Conservation (phyloP, 352 stramenopile genomes). For the Phytophthora cactorum region DNA sequence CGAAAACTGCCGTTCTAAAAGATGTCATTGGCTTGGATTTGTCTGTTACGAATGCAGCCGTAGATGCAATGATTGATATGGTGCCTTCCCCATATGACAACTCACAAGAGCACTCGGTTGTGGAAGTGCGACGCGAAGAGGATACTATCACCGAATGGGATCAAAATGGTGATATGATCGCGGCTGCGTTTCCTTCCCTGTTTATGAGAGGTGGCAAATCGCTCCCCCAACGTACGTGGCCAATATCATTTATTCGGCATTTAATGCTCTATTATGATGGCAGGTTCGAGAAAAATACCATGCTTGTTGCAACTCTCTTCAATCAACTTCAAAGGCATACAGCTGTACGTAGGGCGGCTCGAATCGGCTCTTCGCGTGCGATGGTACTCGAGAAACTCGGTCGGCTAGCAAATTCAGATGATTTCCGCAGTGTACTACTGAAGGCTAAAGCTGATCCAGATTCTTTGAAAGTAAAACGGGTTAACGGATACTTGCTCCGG, state of each 20-base stretch:
- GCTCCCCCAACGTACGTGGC: background rate
- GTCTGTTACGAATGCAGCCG: background rate
- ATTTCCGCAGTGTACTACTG: background rate
- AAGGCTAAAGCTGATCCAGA: background rate
- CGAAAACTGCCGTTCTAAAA: background rate
- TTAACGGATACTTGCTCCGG: conserved; percentile 8
- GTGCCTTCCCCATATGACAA: background rate
- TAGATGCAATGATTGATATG: conserved; percentile 8
- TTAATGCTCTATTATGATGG: conserved; percentile 16
- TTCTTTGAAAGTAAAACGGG: background rate
- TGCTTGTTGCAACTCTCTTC: background rate
- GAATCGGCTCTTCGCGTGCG: background rate
- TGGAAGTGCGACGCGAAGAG: background rate
- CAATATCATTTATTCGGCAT: background rate
- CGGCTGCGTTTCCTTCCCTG: conserved; percentile 1
- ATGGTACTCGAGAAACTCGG: background rate
- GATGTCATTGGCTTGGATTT: conserved; percentile 1
- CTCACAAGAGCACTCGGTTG: background rate
- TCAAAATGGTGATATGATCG: conserved; percentile 18
- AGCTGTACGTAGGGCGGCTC: background rate
- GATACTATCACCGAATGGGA: conserved; percentile 6
- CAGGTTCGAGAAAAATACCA: conserved; percentile 4
- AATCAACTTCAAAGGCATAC: conserved; percentile 9
- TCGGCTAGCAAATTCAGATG: background rate
- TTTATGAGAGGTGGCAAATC: conserved; percentile 8